A percentile compares a stretch with the other conserved stretches of the same genome.
phyloP scores from a whole-genome alignment of 2,329 filamentous ascomycete species.

The Leptoxyphium fumago region DNA sequence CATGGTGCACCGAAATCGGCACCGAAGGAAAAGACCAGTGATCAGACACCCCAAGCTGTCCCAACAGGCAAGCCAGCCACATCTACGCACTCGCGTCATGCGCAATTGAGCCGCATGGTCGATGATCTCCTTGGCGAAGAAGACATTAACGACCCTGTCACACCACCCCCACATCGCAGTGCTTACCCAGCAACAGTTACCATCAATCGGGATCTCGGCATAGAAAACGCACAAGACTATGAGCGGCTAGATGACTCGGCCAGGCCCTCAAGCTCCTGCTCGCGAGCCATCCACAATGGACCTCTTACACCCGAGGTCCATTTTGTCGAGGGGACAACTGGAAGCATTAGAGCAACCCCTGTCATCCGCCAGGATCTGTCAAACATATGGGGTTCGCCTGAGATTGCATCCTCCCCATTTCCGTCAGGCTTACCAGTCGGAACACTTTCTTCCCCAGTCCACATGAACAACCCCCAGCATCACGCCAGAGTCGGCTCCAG shows the following conservation, averaged over 20 bases:
- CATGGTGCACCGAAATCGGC: not conserved
- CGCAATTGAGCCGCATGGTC: slow-evolving; percentile 43
- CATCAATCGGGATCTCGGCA: slow-evolving; percentile 26
- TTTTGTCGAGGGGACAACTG: not conserved
- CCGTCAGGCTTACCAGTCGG: slow-evolving; percentile 19
- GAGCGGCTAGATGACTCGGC: slow-evolving; percentile 20
- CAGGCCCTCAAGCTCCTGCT: slow-evolving; percentile 21
- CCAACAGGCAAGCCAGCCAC: slow-evolving; percentile 24
- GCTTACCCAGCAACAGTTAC: slow-evolving; percentile 11
- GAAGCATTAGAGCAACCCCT: slow-evolving; percentile 1
- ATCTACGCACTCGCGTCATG: slow-evolving; percentile 23
- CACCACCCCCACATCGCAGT: slow-evolving; percentile 27
- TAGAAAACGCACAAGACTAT: slow-evolving; percentile 13
- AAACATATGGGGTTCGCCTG: slow-evolving; percentile 11
- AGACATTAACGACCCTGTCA: slow-evolving; percentile 30
- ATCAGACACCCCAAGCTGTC: slow-evolving; percentile 19
- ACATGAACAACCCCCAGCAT: not conserved
- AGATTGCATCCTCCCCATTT: slow-evolving; percentile 13
- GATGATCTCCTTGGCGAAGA: slow-evolving; percentile 39
- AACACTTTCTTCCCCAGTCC: slow-evolving; percentile 13
- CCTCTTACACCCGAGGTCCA: slow-evolving; percentile 1
- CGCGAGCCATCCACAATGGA: slow-evolving; percentile 10
- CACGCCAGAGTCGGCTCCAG: slow-evolving; percentile 31
- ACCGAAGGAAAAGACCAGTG: slow-evolving; percentile 2
- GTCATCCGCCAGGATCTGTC: slow-evolving; percentile 14